Percentiles rank a stretch among this genome's conserved stretches.
Evolutionary conservation across 129 eudicot genomes (phyloP).

Genomic region (Arctium minus): DNA sequence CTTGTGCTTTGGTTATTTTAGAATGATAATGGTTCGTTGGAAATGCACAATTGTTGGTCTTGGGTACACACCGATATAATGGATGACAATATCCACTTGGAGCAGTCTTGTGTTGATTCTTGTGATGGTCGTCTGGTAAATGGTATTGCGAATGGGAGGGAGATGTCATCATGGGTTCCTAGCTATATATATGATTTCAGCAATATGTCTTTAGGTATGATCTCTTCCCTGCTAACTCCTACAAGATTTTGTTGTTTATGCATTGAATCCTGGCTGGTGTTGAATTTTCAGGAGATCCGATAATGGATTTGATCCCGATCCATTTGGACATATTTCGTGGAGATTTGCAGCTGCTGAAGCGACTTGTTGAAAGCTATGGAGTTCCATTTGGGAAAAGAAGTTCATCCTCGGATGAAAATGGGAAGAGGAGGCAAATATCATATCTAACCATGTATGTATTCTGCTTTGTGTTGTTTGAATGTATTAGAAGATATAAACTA

Average conservation of each 20-base stretch:
- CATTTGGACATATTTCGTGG: slow-evolving; percentile 79
- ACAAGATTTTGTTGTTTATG: background rate
- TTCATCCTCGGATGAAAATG: background rate
- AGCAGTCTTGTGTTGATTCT: slow-evolving; percentile 14
- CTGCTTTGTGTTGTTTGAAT: background rate
- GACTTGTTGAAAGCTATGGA: slow-evolving; percentile 63
- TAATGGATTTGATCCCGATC: slow-evolving; percentile 75
- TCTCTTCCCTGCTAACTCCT: background rate
- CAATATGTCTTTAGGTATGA: slow-evolving; percentile 77
- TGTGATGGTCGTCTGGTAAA: background rate
- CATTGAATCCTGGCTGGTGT: background rate
- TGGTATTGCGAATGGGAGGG: slow-evolving; percentile 14
- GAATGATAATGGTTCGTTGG: slow-evolving; percentile 39
- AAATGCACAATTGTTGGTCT: slow-evolving; percentile 43
- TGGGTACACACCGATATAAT: slow-evolving; percentile 95
- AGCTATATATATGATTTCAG: slow-evolving; percentile 88
- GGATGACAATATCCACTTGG: slow-evolving; percentile 92
- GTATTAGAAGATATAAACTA: no score
- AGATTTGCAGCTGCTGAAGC: slow-evolving; percentile 58
- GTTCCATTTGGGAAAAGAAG: slow-evolving; percentile 53
- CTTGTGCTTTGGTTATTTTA: slow-evolving; percentile 5
- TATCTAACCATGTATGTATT: slow-evolving; percentile 77
- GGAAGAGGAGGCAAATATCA: slow-evolving; percentile 43
- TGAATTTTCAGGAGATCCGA: slow-evolving; percentile 67
- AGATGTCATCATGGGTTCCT: slow-evolving; percentile 53